phyloP scores from a whole-genome alignment of 371 early-diverging fungal species.

The Actinomucor elegans region DNA sequence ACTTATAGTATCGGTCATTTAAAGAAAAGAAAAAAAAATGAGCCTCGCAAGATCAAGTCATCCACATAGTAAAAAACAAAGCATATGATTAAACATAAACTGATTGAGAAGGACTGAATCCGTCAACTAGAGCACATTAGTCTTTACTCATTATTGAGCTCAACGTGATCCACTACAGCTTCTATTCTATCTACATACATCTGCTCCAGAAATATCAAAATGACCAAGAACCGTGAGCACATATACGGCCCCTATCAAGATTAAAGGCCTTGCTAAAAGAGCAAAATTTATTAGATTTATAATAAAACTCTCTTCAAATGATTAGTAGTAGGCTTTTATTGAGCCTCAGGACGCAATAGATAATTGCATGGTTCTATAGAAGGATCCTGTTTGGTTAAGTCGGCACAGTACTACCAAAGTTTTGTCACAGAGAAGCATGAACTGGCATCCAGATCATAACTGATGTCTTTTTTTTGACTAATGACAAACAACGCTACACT shows the following conservation, averaged over 20 bases:
- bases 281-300: conserved; percentile 36
- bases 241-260: conserved; percentile 47
- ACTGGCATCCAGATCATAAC: conserved; percentile 30
- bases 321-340: conserved; percentile 15
- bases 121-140: background rate
- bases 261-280: conserved; percentile 45
- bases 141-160: background rate
- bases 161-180: conserved; percentile 1
- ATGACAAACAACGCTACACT: conserved; percentile 20
- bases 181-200: conserved; percentile 31
- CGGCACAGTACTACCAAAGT: conserved; percentile 23
- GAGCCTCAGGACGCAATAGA: conserved; percentile 34
- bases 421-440: conserved; percentile 27
- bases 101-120: background rate
- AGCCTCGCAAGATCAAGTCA: background rate
- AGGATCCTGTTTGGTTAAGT: conserved; percentile 13
- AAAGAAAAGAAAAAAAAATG: too few relatives aligned
- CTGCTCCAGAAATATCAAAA: conserved; percentile 38
- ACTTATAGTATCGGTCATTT: too few relatives aligned
- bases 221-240: conserved; percentile 48
- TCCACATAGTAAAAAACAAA: background rate
- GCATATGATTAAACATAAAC: too few relatives aligned
- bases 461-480: conserved; percentile 23
- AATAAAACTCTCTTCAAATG: conserved; percentile 32
- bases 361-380: conserved; percentile 21